Conservation (phyloP, 164 flowering plant species). For the Aristolochia contorta region DNA sequence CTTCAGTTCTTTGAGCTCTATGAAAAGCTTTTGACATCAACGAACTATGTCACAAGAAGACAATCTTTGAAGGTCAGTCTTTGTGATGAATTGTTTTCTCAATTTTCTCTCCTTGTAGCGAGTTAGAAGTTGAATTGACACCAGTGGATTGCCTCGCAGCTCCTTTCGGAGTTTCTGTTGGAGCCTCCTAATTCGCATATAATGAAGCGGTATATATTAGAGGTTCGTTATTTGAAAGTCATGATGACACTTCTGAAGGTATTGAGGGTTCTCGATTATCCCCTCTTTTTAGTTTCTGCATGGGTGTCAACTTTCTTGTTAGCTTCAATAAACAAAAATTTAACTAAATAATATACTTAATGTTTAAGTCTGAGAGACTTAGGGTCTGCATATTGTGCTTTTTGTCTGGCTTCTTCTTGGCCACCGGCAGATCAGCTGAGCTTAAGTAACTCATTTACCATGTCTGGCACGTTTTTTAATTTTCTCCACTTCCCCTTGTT, state of each 20-base stretch:
- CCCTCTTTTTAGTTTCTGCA: not conserved
- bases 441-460: no score
- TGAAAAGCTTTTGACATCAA: conserved; percentile 72
- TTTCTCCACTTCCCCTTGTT: no score
- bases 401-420: no score
- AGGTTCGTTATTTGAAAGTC: conserved; percentile 73
- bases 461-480: no score
- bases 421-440: not conserved
- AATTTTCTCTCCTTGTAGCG: not conserved
- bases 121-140: conserved; percentile 4
- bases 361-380: not conserved
- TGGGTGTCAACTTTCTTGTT: no score
- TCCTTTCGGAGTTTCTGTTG: conserved; percentile 93
- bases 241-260: conserved; percentile 77
- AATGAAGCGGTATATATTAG: conserved; percentile 89
- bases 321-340: no score
- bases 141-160: conserved; percentile 33
- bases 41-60: conserved; percentile 94
- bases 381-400: not conserved
- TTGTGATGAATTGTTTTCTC: conserved; percentile 2
- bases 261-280: not conserved
- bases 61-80: conserved; percentile 86
- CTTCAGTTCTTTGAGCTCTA: conserved; percentile 81
- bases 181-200: conserved; percentile 76
- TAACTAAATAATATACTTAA: no score